Percentiles rank a stretch among this genome's conserved stretches.
These are phyloP conservation scores for Fusarium ramigenum DNA, from an alignment of 2,329 filamentous ascomycete species.

Conservation along the genomic window DNA sequence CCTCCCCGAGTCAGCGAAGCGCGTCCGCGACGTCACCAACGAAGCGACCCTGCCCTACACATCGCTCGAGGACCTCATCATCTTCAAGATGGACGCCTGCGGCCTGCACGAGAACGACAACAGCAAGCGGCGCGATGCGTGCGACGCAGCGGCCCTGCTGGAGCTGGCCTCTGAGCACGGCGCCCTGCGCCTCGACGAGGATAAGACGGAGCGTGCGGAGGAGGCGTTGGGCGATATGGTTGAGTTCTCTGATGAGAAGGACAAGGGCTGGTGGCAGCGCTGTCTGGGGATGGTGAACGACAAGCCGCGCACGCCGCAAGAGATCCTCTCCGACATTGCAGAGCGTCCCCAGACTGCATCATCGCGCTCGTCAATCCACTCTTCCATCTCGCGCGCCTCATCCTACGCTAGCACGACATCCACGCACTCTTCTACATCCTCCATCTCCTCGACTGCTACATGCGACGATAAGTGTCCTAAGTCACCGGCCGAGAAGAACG, in stretches of 20 bases:
- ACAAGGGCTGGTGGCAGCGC: conserved; percentile 46
- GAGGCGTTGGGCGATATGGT: conserved; percentile 40
- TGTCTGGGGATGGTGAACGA: conserved; percentile 37
- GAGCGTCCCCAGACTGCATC: conserved; percentile 28
- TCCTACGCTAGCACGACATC: conserved; percentile 40
- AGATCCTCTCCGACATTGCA: conserved; percentile 44
- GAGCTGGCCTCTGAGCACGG: conserved; percentile 41
- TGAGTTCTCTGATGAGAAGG: conserved; percentile 39
- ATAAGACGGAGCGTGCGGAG: conserved; percentile 39
- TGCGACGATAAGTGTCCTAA: conserved; percentile 36
- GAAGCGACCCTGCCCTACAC: conserved; percentile 38
- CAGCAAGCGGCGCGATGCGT: conserved; percentile 42
- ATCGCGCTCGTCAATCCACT: conserved; percentile 30
- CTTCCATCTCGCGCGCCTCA: conserved; percentile 42
- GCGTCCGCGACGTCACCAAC: conserved; percentile 32
- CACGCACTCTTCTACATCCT: conserved; percentile 35
- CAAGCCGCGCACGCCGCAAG: conserved; percentile 38
- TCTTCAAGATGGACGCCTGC: conserved; percentile 45
- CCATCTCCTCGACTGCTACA: conserved; percentile 34
- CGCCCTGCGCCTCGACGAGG: conserved; percentile 39
- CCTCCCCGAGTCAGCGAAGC: conserved; percentile 39
- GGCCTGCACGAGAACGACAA: conserved; percentile 39
- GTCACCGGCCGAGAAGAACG: conserved; percentile 36
- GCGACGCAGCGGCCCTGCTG: conserved; percentile 40
- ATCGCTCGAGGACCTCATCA: conserved; percentile 41